A percentile compares a stretch with the other conserved stretches of the same genome.
Conservation (phyloP, 148 eudicot genomes). For the Silene conica region DNA sequence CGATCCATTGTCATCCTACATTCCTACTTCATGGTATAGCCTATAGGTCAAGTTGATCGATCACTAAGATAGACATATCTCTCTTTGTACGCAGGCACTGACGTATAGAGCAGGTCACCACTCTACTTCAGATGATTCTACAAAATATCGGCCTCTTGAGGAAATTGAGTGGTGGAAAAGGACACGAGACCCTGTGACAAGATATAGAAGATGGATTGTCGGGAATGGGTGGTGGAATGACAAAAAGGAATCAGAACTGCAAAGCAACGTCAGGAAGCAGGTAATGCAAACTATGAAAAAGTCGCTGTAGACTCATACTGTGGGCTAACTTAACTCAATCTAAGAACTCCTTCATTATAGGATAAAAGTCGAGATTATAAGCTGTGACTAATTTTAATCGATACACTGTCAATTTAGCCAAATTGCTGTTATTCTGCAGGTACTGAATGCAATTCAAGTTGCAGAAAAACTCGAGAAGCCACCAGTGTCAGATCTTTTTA, state of each 20-base stretch:
- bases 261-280: conserved; percentile 50
- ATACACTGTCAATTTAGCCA: background rate
- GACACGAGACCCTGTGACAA: conserved; percentile 49
- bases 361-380: background rate
- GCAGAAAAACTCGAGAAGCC: conserved; percentile 68
- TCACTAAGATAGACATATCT: background rate
- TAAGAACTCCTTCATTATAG: background rate
- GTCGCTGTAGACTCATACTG: background rate
- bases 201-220: conserved; percentile 70
- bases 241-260: conserved; percentile 44
- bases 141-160: conserved; percentile 64
- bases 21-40: background rate
- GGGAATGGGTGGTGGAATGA: conserved; percentile 75
- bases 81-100: conserved; percentile 37
- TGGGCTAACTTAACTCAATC: background rate
- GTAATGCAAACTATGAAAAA: conserved; percentile 26
- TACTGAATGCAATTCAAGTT: conserved; percentile 55
- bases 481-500: conserved; percentile 51
- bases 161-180: conserved; percentile 75
- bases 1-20: too few relatives aligned
- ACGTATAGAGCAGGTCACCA: conserved; percentile 85
- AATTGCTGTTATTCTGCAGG: conserved; percentile 28
- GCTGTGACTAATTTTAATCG: background rate
- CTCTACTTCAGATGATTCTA: conserved; percentile 85
- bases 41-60: background rate